phyloP scores from a whole-genome alignment of 345 rosid species.

The Eucalyptus tenuipes region DNA sequence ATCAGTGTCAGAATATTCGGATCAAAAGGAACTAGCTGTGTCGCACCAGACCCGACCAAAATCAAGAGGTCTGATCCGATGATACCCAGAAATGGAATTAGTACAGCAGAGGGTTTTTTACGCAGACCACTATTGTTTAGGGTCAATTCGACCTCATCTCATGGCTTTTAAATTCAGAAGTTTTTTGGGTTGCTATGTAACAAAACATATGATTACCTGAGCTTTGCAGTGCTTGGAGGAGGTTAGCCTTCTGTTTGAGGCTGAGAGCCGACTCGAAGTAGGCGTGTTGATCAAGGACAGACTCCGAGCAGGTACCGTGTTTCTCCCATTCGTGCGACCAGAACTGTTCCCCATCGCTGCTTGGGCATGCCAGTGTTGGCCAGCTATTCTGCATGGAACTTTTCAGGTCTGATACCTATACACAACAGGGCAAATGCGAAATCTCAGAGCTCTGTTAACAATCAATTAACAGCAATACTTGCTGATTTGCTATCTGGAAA shows the following conservation, averaged over 20 bases:
- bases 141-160: not conserved
- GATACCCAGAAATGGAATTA: not conserved
- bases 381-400: constrained; percentile 53
- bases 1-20: not conserved
- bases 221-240: constrained; percentile 38
- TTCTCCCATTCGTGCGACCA: constrained; percentile 97
- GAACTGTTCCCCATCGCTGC: constrained; percentile 36
- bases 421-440: not conserved
- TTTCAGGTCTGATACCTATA: constrained; percentile 29
- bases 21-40: not conserved
- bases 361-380: constrained; percentile 87
- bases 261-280: constrained; percentile 56
- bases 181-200: not conserved
- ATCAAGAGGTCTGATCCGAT: not conserved
- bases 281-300: constrained; percentile 51
- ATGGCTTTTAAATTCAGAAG: not conserved
- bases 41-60: not conserved
- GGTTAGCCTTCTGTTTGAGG: constrained; percentile 29
- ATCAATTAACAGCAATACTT: not conserved
- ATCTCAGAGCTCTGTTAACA: not conserved
- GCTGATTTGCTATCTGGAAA: not conserved
- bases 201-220: constrained; percentile 29
- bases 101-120: not conserved
- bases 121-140: not conserved
- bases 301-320: constrained; percentile 90